Conservation (phyloP, 2,329 filamentous ascomycete species). For the Cordyceps cateniannulata region DNA sequence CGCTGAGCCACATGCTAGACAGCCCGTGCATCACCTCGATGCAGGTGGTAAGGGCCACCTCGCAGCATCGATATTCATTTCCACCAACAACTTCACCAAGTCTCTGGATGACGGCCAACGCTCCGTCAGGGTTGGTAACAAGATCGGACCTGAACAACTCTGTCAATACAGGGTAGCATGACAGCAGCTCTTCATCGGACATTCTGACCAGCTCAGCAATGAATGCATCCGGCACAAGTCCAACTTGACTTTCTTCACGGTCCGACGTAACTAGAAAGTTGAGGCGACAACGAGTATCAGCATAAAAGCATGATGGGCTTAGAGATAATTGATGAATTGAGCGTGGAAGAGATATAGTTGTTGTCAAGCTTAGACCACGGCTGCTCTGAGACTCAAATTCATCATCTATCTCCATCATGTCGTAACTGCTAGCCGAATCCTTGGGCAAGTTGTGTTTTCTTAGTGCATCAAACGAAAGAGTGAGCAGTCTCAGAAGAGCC, state of each 20-base stretch:
- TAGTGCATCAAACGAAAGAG: slow-evolving; percentile 30
- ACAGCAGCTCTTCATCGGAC: slow-evolving; percentile 46
- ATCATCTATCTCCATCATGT: slow-evolving; percentile 62
- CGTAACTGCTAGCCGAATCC: slow-evolving; percentile 31
- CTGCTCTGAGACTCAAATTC: slow-evolving; percentile 56
- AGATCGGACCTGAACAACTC: slow-evolving; percentile 51
- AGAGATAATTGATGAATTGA: slow-evolving; percentile 35
- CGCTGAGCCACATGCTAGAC: slow-evolving; percentile 55
- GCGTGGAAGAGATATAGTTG: slow-evolving; percentile 38
- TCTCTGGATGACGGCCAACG: slow-evolving; percentile 41
- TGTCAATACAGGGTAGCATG: slow-evolving; percentile 41
- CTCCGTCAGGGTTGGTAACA: slow-evolving; percentile 39
- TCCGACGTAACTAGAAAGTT: slow-evolving; percentile 37
- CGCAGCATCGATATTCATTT: slow-evolving; percentile 63
- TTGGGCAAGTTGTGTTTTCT: slow-evolving; percentile 27
- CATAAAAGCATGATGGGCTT: slow-evolving; percentile 40
- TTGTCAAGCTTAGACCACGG: slow-evolving; percentile 32
- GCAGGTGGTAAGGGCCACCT: slow-evolving; percentile 62
- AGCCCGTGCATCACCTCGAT: slow-evolving; percentile 63
- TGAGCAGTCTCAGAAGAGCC: slow-evolving; percentile 38
- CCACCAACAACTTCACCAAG: slow-evolving; percentile 46
- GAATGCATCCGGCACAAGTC: slow-evolving; percentile 43
- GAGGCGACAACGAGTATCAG: slow-evolving; percentile 40
- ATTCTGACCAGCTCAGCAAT: slow-evolving; percentile 44
- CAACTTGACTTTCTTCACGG: slow-evolving; percentile 38